These are phyloP conservation scores for Botryotinia globosa DNA, from an alignment of 2,329 filamentous ascomycete species.

Conservation along the genomic window DNA sequence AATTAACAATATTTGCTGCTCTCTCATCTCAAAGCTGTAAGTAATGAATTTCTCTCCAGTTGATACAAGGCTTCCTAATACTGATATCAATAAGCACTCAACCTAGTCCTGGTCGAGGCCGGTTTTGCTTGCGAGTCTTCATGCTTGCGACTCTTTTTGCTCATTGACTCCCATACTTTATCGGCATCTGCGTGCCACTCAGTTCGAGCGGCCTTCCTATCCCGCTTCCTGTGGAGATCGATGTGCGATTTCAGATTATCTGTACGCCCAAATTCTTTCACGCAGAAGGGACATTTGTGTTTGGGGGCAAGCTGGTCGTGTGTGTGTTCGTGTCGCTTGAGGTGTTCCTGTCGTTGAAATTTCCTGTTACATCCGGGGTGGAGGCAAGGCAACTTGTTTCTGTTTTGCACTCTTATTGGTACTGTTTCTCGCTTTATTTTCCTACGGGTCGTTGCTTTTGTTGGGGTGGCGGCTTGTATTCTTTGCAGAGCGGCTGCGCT, in stretches of 20 bases:
- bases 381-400: slow-evolving; percentile 44
- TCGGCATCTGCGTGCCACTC: slow-evolving; percentile 20
- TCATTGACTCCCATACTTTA: background rate
- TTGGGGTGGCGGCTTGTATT: slow-evolving; percentile 16
- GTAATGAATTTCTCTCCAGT: background rate
- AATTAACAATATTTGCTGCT: background rate
- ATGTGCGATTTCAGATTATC: slow-evolving; percentile 34
- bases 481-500: slow-evolving; percentile 22
- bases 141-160: slow-evolving; percentile 8
- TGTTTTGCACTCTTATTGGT: slow-evolving; percentile 31
- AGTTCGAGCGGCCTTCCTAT: slow-evolving; percentile 25
- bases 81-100: background rate
- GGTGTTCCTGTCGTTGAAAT: slow-evolving; percentile 49
- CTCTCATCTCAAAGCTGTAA: background rate
- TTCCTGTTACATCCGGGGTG: slow-evolving; percentile 44
- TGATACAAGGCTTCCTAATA: background rate
- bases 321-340: slow-evolving; percentile 48
- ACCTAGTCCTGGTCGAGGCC: background rate
- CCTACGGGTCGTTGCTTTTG: slow-evolving; percentile 1
- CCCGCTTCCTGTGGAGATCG: slow-evolving; percentile 21
- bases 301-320: slow-evolving; percentile 32
- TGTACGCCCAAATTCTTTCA: slow-evolving; percentile 26
- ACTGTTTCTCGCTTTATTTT: slow-evolving; percentile 11
- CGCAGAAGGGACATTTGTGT: slow-evolving; percentile 29
- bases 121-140: background rate